A percentile compares a stretch with the other conserved stretches of the same genome.
Conservation (phyloP, 495 filamentous ascomycete genomes). For the Geopyxis carbonaria region DNA sequence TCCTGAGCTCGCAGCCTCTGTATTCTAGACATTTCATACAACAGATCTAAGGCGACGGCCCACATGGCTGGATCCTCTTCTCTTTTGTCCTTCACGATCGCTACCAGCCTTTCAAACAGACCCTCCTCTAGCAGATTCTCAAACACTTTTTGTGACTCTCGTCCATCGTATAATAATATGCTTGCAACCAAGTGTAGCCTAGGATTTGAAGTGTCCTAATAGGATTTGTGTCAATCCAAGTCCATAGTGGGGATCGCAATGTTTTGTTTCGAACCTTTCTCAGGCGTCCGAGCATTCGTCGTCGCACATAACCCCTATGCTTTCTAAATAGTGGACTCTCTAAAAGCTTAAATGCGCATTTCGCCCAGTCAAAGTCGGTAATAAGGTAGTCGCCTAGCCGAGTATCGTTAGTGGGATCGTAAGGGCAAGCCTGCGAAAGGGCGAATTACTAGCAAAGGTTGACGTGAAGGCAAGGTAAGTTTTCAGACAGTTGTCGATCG, state of each 20-base stretch:
- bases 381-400: conserved; percentile 54
- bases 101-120: conserved; percentile 63
- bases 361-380: conserved; percentile 71
- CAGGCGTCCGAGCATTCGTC: conserved; percentile 80
- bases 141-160: conserved; percentile 58
- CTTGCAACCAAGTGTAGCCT: conserved; percentile 67
- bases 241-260: not conserved
- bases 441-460: conserved; percentile 4
- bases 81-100: conserved; percentile 52
- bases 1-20: conserved; percentile 65
- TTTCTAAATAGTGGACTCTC: conserved; percentile 53
- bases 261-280: conserved; percentile 55
- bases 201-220: conserved; percentile 52
- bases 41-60: conserved; percentile 63
- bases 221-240: not conserved
- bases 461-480: conserved; percentile 58
- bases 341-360: conserved; percentile 66
- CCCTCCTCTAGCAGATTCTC: conserved; percentile 75
- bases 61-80: conserved; percentile 55
- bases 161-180: conserved; percentile 82
- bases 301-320: conserved; percentile 74
- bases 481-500: conserved; percentile 74
- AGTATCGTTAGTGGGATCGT: not conserved
- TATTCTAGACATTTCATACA: conserved; percentile 95
- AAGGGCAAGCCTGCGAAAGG: conserved; percentile 2